Evolutionary conservation across 495 filamentous ascomycete genomes (phyloP), one percentile per base, ranked within the genome.

Genomic region (Xylaria bambusicola): DNA sequence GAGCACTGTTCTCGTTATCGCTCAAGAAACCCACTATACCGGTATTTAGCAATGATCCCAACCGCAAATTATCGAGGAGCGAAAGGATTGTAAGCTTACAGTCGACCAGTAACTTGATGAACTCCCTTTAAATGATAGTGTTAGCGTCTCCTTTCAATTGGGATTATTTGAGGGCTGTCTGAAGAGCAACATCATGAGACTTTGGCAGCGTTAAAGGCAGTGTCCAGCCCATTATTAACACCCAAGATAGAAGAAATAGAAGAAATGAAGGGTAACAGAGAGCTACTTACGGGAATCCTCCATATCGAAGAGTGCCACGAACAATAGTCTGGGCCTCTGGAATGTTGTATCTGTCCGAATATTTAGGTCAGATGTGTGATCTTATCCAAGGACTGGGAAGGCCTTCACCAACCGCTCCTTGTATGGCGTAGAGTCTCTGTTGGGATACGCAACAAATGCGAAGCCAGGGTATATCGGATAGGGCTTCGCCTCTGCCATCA

Each of bases 361-460:
- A 45, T 23, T 13, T 10, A 26, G 5, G 41, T 56, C n/a, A 56
- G 53, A 35, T 35, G 13, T 36, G 13, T 36, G 9, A 47, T 17
- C 27, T 15, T 24, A 42, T 2, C 18, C 6, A 8, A 12, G 47
- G 12, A 10, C 21, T 23, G 6, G 21, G 2, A 33, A 26, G 12
- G 12, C 10, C 47, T 6, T 3, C 6, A 56, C 53, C 13, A 24
- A 56, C 53, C 88, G 83, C 79, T 95, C 90, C 61, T 84, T 85
- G 83, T 90, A 98, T 17, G 86, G 80, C 0, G 86, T 92, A 1
- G 89, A 94, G 75, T 97, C 92, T 54, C 93, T 82, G 83, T 97
- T 97, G 10, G 91, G 90, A 73, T 98, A 98, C 8, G 88, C 92
- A 52, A 96, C 91, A 66, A 97, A 94, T 23, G 90, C 86, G 68